phyloP scores from a whole-genome alignment of 2,329 filamentous ascomycete species.

The Aspergillus cejpii region DNA sequence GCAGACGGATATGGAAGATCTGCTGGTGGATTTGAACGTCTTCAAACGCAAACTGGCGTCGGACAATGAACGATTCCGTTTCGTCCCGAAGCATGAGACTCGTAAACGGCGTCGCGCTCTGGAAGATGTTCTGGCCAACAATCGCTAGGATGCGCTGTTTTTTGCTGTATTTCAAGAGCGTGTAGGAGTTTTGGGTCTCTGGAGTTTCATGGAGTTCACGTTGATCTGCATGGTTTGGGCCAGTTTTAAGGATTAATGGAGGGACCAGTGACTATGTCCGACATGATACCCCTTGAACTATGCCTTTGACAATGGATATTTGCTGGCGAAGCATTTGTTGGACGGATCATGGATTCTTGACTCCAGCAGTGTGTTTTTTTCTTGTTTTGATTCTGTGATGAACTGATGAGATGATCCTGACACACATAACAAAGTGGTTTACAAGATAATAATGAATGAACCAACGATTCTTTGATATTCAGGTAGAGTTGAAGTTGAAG shows the following conservation, averaged over 20 bases:
- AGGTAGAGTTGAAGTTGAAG: too few species aligned
- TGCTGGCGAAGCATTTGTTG: neutral
- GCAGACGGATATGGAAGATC: constrained; percentile 76
- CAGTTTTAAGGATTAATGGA: neutral
- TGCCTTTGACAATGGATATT: neutral
- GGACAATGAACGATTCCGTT: constrained; percentile 49
- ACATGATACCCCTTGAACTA: neutral
- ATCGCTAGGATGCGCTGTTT: constrained; percentile 13
- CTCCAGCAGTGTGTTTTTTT: neutral
- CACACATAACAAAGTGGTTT: constrained; percentile 4
- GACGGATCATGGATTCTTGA: neutral
- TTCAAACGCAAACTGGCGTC: constrained; percentile 83
- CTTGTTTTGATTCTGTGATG: constrained; percentile 5
- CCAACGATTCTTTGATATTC: neutral
- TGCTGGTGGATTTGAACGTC: constrained; percentile 70
- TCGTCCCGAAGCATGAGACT: constrained; percentile 18
- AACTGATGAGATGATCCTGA: constrained; percentile 11
- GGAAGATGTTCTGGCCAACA: constrained; percentile 25
- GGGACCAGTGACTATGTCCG: neutral
- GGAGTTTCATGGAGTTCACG: neutral
- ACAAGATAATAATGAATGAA: neutral
- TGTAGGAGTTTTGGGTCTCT: constrained; percentile 1
- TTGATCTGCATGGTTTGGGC: neutral
- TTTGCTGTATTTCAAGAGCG: neutral
- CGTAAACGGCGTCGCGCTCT: constrained; percentile 30